Evolutionary conservation across 164 flowering plant genomes (phyloP).

Genomic region (Stephania japonica): DNA sequence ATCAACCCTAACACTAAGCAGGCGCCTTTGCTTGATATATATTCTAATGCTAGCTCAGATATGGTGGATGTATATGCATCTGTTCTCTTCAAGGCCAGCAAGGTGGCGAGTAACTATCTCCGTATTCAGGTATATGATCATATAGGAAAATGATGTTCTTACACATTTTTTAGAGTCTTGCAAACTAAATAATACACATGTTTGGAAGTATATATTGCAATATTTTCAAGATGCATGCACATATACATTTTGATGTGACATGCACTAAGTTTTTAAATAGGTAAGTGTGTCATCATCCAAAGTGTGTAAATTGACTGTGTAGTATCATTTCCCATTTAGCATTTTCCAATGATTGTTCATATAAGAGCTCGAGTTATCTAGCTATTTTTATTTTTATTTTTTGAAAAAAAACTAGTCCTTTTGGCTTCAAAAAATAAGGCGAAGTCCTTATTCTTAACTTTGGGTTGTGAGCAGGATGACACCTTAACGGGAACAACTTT

Average conservation of each 20-base stretch:
- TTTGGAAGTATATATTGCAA: no score
- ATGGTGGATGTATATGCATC: constrained; percentile 6
- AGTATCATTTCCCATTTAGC: not conserved
- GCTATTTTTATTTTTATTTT: not conserved
- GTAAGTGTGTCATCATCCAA: no score
- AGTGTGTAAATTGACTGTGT: not conserved
- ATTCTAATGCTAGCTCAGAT: not conserved
- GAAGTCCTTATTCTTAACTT: not conserved
- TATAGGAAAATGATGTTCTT: not conserved
- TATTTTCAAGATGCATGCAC: no score
- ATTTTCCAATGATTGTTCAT: no score
- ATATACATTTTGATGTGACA: no score
- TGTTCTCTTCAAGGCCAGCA: not conserved
- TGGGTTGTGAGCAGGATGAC: not conserved
- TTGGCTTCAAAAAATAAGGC: no score
- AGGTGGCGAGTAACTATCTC: not conserved
- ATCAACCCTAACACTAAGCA: not conserved
- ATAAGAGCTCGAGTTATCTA: no score
- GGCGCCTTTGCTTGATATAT: not conserved
- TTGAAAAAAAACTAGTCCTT: not conserved
- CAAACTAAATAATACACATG: not conserved
- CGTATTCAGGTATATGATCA: constrained; percentile 6
- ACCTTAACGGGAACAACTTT: not conserved
- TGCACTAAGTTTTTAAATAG: no score
- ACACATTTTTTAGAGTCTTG: not conserved